Conservation (phyloP, 2,329 filamentous ascomycete genomes). For the Pseudogymnoascus sp. region DNA sequence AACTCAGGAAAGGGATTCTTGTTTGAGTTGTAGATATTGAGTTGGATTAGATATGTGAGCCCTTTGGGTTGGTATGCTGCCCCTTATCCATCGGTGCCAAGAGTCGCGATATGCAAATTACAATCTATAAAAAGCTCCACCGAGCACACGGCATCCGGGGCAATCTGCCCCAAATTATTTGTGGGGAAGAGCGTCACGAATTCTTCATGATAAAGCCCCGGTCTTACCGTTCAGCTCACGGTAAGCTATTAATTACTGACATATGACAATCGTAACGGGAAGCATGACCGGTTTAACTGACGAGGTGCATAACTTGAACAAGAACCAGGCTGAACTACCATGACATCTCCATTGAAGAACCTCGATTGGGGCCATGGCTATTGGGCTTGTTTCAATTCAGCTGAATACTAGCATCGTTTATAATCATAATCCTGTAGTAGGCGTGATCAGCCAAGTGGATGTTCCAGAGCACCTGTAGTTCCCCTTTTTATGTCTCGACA, state of each 20-base stretch:
- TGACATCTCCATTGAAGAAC: constrained; percentile 2
- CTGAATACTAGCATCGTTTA: neutral
- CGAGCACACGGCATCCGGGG: constrained; percentile 1
- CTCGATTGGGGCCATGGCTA: neutral
- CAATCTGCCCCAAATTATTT: constrained; percentile 6
- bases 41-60: constrained; percentile 7
- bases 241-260: neutral
- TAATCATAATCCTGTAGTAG: neutral
- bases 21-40: neutral
- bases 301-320: neutral
- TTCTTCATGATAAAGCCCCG: neutral
- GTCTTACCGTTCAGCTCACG: constrained; percentile 2
- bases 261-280: neutral
- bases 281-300: neutral
- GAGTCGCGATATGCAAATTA: constrained; percentile 7
- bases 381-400: neutral
- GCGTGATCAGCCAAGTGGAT: neutral
- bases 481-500: neutral
- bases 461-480: neutral
- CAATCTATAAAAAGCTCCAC: constrained; percentile 7
- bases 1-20: neutral
- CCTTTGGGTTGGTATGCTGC: neutral
- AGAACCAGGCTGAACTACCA: neutral
- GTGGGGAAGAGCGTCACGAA: constrained; percentile 4
- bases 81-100: constrained; percentile 5